Percentiles rank a stretch among this genome's conserved stretches.
These are phyloP conservation scores for Candida krabiensis DNA, from an alignment of 805 yeast genomes.

Conservation along the genomic window DNA sequence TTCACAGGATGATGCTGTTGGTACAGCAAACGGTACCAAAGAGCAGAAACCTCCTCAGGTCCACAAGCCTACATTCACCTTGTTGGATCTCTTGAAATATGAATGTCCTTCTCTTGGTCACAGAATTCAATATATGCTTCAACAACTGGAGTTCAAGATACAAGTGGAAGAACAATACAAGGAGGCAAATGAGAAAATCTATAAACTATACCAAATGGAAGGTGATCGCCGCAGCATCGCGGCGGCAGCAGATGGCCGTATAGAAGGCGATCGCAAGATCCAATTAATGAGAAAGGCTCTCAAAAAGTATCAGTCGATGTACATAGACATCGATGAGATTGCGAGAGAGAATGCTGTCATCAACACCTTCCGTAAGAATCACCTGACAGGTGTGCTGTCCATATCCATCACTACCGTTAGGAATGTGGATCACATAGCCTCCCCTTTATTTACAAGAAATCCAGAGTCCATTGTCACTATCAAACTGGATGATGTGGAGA, in stretches of 20 bases:
- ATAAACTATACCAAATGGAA: conserved; percentile 81
- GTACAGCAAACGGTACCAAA: conserved; percentile 5
- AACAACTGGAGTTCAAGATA: conserved; percentile 88
- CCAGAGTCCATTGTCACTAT: conserved; percentile 78
- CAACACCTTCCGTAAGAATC: conserved; percentile 75
- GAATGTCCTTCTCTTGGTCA: conserved; percentile 96
- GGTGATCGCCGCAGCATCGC: conserved; percentile 85
- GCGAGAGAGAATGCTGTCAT: conserved; percentile 64
- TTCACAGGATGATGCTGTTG: conserved; percentile 4
- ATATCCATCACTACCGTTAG: conserved; percentile 75
- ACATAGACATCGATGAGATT: conserved; percentile 67
- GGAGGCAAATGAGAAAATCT: conserved; percentile 88
- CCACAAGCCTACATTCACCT: conserved; percentile 52
- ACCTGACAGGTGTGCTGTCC: conserved; percentile 76
- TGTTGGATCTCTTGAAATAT: conserved; percentile 81
- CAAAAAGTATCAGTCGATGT: conserved; percentile 87
- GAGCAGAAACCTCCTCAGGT: conserved; percentile 16
- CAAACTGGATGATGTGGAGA: conserved; percentile 86
- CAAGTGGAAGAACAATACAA: conserved; percentile 93
- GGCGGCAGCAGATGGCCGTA: conserved; percentile 85
- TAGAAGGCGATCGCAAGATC: conserved; percentile 83
- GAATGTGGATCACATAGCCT: conserved; percentile 90
- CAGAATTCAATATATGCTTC: conserved; percentile 92
- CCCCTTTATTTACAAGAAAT: conserved; percentile 72
- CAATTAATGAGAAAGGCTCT: conserved; percentile 79